phyloP scores from a whole-genome alignment of 345 rosid genomes.

The Aquilaria sinensis region DNA sequence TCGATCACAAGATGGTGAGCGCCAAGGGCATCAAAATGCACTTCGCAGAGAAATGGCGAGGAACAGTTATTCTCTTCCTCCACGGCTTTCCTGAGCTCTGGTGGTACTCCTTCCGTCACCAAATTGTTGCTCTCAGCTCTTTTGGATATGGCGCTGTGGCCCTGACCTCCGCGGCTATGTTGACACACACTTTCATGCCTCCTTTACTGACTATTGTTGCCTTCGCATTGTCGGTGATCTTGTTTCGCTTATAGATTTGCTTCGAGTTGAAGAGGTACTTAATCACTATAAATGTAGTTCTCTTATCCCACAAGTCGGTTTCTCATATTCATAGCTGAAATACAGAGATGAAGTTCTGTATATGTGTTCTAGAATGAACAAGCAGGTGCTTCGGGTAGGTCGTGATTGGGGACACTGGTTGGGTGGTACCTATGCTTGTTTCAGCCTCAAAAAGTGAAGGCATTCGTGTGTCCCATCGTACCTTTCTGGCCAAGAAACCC shows the following conservation, averaged over 20 bases:
- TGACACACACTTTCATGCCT: slow-evolving; percentile 46
- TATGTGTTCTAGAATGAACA: no score
- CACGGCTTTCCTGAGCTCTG: slow-evolving; percentile 78
- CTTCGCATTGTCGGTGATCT: slow-evolving; percentile 59
- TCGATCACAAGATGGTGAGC: slow-evolving; percentile 41
- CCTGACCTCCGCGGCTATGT: slow-evolving; percentile 87
- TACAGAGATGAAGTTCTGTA: no score
- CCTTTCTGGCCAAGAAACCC: slow-evolving; percentile 70
- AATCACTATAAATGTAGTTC: no score
- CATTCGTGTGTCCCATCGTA: slow-evolving; percentile 54
- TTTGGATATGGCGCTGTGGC: slow-evolving; percentile 62
- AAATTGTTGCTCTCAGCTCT: slow-evolving; percentile 46
- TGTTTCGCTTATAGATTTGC: slow-evolving; percentile 46
- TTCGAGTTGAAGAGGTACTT: slow-evolving; percentile 28
- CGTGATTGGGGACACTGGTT: slow-evolving; percentile 82
- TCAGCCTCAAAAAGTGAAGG: slow-evolving; percentile 60
- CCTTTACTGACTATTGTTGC: slow-evolving; percentile 45
- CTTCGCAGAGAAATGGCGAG: slow-evolving; percentile 66
- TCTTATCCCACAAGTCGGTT: no score
- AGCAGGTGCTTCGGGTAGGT: slow-evolving; percentile 50
- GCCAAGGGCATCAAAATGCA: slow-evolving; percentile 74
- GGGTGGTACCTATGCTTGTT: slow-evolving; percentile 79
- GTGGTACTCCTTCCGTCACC: slow-evolving; percentile 93
- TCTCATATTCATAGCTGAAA: no score
- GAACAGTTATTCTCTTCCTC: slow-evolving; percentile 51